A percentile compares a stretch with the other conserved stretches of the same genome.
Conservation (phyloP, 768 basidiomycete genomes). For the Rhizopogon vesiculosus region DNA sequence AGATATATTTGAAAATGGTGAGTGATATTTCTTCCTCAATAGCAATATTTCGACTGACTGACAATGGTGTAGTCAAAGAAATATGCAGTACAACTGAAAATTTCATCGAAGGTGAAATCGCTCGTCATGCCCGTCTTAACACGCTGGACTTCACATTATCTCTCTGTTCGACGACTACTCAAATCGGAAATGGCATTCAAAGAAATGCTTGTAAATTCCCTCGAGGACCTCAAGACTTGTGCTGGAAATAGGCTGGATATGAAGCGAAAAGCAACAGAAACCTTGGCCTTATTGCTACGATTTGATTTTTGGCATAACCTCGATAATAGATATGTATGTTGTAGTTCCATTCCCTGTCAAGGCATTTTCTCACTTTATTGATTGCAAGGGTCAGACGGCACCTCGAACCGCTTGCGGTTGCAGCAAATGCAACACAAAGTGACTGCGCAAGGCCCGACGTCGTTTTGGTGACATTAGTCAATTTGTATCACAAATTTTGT, state of each 20-base stretch:
- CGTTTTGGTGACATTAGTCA: no score
- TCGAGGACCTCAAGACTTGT: constrained; percentile 4
- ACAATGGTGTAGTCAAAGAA: no score
- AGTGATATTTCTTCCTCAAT: no score
- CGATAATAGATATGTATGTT: background rate
- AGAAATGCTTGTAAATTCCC: background rate
- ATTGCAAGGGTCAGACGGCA: background rate
- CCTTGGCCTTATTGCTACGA: background rate
- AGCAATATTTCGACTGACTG: no score
- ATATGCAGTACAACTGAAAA: background rate
- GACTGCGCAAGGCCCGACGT: no score
- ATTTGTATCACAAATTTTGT: no score
- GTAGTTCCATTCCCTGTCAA: background rate
- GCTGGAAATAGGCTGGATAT: background rate
- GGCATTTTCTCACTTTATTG: background rate
- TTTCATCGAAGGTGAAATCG: background rate
- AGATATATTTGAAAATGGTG: no score
- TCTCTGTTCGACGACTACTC: constrained; percentile 7
- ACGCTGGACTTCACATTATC: constrained; percentile 20
- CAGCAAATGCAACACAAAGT: no score
- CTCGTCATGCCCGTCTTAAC: constrained; percentile 13
- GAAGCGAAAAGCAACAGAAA: background rate
- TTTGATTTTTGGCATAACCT: background rate
- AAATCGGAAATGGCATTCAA: constrained; percentile 6
- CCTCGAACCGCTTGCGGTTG: background rate